Evolutionary conservation across 768 basidiomycete genomes (phyloP).

Genomic region (Lanmaoa rubissima): DNA sequence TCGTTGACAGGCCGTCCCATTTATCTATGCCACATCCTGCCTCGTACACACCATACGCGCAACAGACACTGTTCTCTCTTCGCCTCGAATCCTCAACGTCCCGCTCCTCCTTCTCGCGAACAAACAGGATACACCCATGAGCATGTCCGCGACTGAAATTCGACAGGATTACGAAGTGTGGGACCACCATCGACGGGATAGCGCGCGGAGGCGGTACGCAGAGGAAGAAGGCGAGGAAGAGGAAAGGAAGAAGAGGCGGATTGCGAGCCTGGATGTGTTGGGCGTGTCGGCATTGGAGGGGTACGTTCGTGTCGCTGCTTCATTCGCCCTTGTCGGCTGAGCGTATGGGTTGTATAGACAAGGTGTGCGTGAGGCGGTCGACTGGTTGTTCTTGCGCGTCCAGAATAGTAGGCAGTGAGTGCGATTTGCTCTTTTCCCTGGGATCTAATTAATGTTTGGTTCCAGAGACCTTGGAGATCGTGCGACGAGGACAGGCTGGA

Average conservation of each 20-base stretch:
- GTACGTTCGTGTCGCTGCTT: slow-evolving; percentile 41
- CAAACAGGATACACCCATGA: slow-evolving; percentile 85
- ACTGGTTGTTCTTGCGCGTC: slow-evolving; percentile 93
- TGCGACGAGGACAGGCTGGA: slow-evolving; percentile 11
- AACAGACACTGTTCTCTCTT: slow-evolving; percentile 79
- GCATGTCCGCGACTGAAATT: slow-evolving; percentile 87
- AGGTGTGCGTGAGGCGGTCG: slow-evolving; percentile 85
- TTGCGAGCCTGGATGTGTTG: slow-evolving; percentile 84
- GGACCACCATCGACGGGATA: slow-evolving; percentile 74
- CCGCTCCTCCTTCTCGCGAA: slow-evolving; percentile 93
- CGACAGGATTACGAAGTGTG: slow-evolving; percentile 86
- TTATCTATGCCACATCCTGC: background rate
- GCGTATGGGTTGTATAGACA: slow-evolving; percentile 47
- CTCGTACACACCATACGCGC: background rate
- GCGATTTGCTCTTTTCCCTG: background rate
- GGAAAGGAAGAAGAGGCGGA: slow-evolving; percentile 48
- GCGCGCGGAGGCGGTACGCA: slow-evolving; percentile 53
- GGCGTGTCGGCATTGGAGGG: slow-evolving; percentile 90
- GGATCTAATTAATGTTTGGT: background rate
- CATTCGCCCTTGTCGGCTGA: background rate
- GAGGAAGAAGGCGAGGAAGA: slow-evolving; percentile 46
- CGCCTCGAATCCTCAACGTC: slow-evolving; percentile 85
- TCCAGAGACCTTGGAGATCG: slow-evolving; percentile 21
- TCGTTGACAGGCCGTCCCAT: background rate
- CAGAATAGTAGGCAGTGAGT: slow-evolving; percentile 78